Percentiles rank a stretch among this genome's conserved stretches.
Conservation (phyloP, 306 rosid genomes). For the Ziziphus jujuba region DNA sequence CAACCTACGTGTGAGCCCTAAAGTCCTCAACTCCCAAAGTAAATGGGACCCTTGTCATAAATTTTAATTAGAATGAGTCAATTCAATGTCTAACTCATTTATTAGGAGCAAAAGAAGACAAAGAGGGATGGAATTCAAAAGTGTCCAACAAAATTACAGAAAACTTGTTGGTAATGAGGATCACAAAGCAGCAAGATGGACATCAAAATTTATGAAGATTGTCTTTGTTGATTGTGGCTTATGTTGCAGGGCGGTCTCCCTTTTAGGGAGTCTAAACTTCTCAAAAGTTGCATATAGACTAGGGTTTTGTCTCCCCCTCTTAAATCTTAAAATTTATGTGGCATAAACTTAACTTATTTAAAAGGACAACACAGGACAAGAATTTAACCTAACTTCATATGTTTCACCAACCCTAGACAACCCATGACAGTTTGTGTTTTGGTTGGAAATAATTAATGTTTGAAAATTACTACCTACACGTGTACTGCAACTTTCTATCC, state of each 20-base stretch:
- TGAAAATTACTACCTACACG: too few species aligned
- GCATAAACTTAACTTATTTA: background rate
- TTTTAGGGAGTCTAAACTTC: conserved; percentile 11
- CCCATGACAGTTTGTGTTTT: too few species aligned
- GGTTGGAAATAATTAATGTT: too few species aligned
- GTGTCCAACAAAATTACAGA: conserved; percentile 36
- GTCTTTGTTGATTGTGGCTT: conserved; percentile 28
- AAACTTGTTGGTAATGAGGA: conserved; percentile 41
- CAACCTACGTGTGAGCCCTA: conserved; percentile 16
- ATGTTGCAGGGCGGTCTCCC: conserved; percentile 38
- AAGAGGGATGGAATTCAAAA: conserved; percentile 3
- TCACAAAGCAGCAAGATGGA: background rate
- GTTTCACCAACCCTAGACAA: too few species aligned
- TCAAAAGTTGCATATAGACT: conserved; percentile 26
- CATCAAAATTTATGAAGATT: too few species aligned
- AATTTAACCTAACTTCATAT: background rate
- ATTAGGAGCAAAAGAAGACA: conserved; percentile 19
- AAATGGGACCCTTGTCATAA: background rate
- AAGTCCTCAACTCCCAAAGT: background rate
- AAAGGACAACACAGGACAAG: background rate
- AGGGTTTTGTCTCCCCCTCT: conserved; percentile 36
- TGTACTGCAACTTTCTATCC: too few species aligned
- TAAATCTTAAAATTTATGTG: background rate
- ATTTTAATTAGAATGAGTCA: background rate
- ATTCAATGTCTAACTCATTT: background rate